A percentile compares a stretch with the other conserved stretches of the same genome.
These are phyloP conservation scores for Yarrowia divulgata DNA, from an alignment of 805 yeast genomes.

Conservation along the genomic window DNA sequence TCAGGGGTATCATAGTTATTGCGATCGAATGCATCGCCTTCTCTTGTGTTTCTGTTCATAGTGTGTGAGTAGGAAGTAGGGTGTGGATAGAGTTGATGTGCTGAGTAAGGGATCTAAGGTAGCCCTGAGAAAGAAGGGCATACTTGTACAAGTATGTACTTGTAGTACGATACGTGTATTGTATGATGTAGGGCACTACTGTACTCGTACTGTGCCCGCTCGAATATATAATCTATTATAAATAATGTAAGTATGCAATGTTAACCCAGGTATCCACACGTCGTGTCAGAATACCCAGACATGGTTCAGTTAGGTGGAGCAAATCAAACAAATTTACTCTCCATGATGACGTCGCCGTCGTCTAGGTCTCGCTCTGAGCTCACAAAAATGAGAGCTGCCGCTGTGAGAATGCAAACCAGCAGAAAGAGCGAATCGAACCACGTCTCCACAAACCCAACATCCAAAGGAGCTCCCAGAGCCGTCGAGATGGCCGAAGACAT, in stretches of 20 bases:
- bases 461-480: slow-evolving; percentile 54
- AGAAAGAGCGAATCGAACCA: slow-evolving; percentile 52
- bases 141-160: too few species aligned
- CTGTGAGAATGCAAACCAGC: slow-evolving; percentile 45
- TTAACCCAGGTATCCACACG: slow-evolving; percentile 1
- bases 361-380: slow-evolving; percentile 42
- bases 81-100: neutral
- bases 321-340: slow-evolving; percentile 27
- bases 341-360: slow-evolving; percentile 34
- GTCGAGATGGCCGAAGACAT: slow-evolving; percentile 53
- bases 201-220: too few species aligned
- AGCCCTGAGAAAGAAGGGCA: too few species aligned
- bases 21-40: neutral
- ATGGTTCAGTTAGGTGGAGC: neutral
- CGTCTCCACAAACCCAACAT: slow-evolving; percentile 51
- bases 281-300: neutral
- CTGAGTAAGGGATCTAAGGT: too few species aligned
- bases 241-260: slow-evolving; percentile 32
- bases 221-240: slow-evolving; percentile 13
- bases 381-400: slow-evolving; percentile 37
- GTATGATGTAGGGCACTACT: neutral
- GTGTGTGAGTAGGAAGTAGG: neutral
- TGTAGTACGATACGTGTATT: too few species aligned
- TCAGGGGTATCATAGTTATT: slow-evolving; percentile 20
- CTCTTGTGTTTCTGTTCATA: slow-evolving; percentile 11